Conservation (phyloP, 2,329 filamentous ascomycete species). For the Neonectria hederae region DNA sequence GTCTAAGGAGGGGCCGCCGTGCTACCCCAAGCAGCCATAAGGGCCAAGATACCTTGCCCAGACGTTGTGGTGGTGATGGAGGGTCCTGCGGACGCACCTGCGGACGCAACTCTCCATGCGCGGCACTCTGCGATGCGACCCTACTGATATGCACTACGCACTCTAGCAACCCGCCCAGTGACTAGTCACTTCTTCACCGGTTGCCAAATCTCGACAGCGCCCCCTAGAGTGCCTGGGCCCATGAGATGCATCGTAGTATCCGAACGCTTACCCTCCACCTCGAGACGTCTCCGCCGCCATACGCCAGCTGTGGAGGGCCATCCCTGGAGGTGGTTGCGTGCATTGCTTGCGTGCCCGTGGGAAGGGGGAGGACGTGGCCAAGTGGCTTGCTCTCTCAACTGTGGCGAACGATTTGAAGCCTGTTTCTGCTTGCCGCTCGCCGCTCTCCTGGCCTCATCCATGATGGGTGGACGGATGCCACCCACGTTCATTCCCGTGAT, state of each 20-base stretch:
- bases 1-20: not conserved
- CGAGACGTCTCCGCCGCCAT: not conserved
- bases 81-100: slow-evolving; percentile 4
- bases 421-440: not conserved
- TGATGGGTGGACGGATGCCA: slow-evolving; percentile 2
- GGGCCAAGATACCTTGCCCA: not conserved
- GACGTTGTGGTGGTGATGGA: not conserved
- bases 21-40: not conserved
- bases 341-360: not conserved
- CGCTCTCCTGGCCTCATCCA: not conserved
- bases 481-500: not conserved
- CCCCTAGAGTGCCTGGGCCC: slow-evolving; percentile 7
- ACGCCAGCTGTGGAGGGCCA: not conserved
- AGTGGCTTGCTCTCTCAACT: not conserved
- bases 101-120: slow-evolving; percentile 16
- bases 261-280: slow-evolving; percentile 12
- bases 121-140: slow-evolving; percentile 19
- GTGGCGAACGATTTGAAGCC: not conserved
- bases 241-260: slow-evolving; percentile 26
- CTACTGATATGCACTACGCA: not conserved
- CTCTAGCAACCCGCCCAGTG: slow-evolving; percentile 4
- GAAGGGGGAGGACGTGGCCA: not conserved
- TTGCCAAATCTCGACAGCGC: slow-evolving; percentile 14
- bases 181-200: slow-evolving; percentile 21
- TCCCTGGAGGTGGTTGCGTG: too few relatives aligned